Conservation (phyloP, 2,329 filamentous ascomycete species). For the Epichloe scottii region DNA sequence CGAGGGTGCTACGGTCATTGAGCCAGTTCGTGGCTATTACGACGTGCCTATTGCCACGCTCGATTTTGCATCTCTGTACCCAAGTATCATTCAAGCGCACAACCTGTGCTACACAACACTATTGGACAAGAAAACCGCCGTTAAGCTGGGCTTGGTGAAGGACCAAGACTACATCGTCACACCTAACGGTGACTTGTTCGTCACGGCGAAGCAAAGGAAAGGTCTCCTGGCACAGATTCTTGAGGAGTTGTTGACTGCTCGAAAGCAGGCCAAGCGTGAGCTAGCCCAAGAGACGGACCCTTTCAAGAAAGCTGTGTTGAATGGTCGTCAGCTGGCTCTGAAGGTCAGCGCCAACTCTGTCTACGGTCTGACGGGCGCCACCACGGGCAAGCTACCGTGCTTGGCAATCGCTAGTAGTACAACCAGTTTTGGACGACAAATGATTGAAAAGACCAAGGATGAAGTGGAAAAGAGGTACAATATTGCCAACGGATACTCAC, state of each 20-base stretch:
- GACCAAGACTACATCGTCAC: slow-evolving; percentile 95
- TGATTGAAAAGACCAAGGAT: slow-evolving; percentile 98
- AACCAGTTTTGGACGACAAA: slow-evolving; percentile 91
- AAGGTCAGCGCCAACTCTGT: slow-evolving; percentile 97
- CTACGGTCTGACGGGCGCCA: slow-evolving; percentile 93
- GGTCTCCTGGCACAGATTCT: slow-evolving; percentile 90
- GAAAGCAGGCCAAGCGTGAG: slow-evolving; percentile 91
- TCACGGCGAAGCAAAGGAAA: slow-evolving; percentile 77
- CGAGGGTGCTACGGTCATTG: slow-evolving; percentile 95
- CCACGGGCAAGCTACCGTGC: slow-evolving; percentile 89
- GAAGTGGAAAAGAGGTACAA: slow-evolving; percentile 86
- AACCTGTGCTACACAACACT: slow-evolving; percentile 97
- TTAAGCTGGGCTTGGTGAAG: slow-evolving; percentile 65
- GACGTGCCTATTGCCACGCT: slow-evolving; percentile 90
- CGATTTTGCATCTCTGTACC: slow-evolving; percentile 97
- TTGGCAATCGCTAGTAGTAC: slow-evolving; percentile 92
- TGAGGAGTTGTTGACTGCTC: slow-evolving; percentile 78
- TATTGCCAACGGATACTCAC: slow-evolving; percentile 85
- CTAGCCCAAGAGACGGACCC: slow-evolving; percentile 79
- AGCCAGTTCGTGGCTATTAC: slow-evolving; percentile 87
- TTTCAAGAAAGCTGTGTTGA: slow-evolving; percentile 95
- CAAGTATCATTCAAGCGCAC: slow-evolving; percentile 97
- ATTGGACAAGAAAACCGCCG: slow-evolving; percentile 57
- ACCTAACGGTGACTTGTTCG: slow-evolving; percentile 87
- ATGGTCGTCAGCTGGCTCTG: slow-evolving; percentile 89